Percentiles rank a stretch among this genome's conserved stretches.
These are phyloP conservation scores for Sordariomycetes sp. DNA, from an alignment of 2,329 filamentous ascomycete genomes.

Conservation along the genomic window DNA sequence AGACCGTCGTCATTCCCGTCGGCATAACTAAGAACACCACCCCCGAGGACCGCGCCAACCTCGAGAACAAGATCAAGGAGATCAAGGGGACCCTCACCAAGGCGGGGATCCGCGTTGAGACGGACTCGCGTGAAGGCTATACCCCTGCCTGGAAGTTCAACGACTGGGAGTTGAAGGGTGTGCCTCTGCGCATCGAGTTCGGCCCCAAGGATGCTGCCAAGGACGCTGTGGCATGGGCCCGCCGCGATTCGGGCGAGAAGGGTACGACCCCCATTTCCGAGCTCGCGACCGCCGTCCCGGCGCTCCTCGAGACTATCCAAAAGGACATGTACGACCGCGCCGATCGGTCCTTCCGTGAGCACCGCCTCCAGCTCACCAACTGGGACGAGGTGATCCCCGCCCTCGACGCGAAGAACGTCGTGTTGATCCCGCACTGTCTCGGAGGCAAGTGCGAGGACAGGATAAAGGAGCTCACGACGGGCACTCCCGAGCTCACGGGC, in stretches of 20 bases:
- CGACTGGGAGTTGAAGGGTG: constrained; percentile 95
- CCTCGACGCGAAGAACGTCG: constrained; percentile 84
- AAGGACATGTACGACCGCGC: constrained; percentile 69
- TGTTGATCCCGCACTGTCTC: constrained; percentile 84
- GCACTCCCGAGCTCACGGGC: constrained; percentile 50
- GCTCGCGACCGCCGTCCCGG: constrained; percentile 62
- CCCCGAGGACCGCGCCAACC: constrained; percentile 65
- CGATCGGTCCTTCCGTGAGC: constrained; percentile 64
- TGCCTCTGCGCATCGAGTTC: constrained; percentile 88
- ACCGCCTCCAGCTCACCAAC: constrained; percentile 70
- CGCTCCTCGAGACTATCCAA: constrained; percentile 84
- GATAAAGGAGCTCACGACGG: constrained; percentile 86
- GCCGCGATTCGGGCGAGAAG: constrained; percentile 82
- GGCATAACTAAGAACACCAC: constrained; percentile 84
- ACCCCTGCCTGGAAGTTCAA: constrained; percentile 97
- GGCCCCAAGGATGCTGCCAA: constrained; percentile 89
- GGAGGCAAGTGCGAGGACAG: constrained; percentile 77
- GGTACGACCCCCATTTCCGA: constrained; percentile 66
- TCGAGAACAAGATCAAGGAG: constrained; percentile 65
- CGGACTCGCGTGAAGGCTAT: constrained; percentile 84
- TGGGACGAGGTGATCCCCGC: constrained; percentile 90
- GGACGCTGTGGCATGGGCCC: constrained; percentile 71
- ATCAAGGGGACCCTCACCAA: constrained; percentile 60
- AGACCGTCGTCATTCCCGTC: constrained; percentile 82
- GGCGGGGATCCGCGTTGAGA: constrained; percentile 66